phyloP scores from a whole-genome alignment of 2,329 filamentous ascomycete genomes.

The Colletotrichum abscissum region DNA sequence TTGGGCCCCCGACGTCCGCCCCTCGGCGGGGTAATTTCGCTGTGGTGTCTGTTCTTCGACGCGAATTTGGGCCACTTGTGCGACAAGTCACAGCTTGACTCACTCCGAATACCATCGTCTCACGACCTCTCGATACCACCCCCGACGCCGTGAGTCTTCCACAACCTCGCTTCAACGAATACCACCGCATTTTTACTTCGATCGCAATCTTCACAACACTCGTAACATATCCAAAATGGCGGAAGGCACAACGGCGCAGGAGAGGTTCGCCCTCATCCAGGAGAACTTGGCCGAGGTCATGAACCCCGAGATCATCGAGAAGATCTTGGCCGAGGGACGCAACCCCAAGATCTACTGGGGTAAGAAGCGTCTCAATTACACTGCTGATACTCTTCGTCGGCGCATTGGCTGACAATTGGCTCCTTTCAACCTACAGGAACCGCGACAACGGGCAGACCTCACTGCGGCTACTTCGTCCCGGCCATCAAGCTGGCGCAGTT shows the following conservation, averaged over 20 bases:
- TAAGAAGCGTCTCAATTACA: slow-evolving; percentile 42
- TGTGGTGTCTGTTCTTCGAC: slow-evolving; percentile 8
- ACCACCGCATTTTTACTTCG: background rate
- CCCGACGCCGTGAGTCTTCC: background rate
- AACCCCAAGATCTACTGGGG: slow-evolving; percentile 88
- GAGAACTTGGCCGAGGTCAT: slow-evolving; percentile 86
- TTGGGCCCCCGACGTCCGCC: slow-evolving; percentile 30
- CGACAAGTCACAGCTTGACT: slow-evolving; percentile 28
- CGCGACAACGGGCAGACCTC: slow-evolving; percentile 86
- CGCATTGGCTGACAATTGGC: slow-evolving; percentile 26
- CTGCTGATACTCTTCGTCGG: background rate
- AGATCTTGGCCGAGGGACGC: slow-evolving; percentile 76
- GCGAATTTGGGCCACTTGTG: slow-evolving; percentile 28
- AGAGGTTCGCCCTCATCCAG: slow-evolving; percentile 80
- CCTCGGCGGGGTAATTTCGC: slow-evolving; percentile 37
- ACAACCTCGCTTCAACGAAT: background rate
- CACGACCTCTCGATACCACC: slow-evolving; percentile 1
- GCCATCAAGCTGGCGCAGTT: slow-evolving; percentile 92
- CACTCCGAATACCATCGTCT: slow-evolving; percentile 9
- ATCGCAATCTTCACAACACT: background rate
- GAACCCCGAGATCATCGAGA: slow-evolving; percentile 85
- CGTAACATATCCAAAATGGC: slow-evolving; percentile 35
- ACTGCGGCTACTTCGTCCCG: slow-evolving; percentile 90
- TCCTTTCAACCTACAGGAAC: slow-evolving; percentile 61
- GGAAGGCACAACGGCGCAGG: slow-evolving; percentile 55